Evolutionary conservation across 331 rosid genomes (phyloP), one percentile per base, ranked within the genome.

Genomic region (Prunus yedoensis): DNA sequence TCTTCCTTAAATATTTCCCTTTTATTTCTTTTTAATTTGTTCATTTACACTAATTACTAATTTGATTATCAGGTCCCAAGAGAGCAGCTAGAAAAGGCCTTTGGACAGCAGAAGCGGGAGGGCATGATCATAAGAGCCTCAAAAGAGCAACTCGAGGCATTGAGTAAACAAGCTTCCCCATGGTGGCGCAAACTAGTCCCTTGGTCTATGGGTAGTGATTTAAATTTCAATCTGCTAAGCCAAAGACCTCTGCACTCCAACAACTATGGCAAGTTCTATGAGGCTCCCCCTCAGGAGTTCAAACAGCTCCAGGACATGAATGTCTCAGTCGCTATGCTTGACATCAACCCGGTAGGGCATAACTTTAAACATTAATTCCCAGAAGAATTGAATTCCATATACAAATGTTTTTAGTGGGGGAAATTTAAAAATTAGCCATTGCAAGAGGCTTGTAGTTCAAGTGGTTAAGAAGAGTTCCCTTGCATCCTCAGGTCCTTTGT

Each of bases 201-300:
- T 3, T 62, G 75, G 14, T 50, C 84, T 1, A 27, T 54, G 1
- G 77, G 78, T 4, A 20, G 27, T 20, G 62, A 57, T 18, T 94
- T 92, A 9, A 27, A 25, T 6, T 70, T 91, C 81, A 78, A 82
- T 63, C 81, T 87, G 59, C 82, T 67, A 74, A 59, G 51, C 70
- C 20, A 28, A 15, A 8, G 20, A 1, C 90, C 91, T 5, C 0
- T 50, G 10, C 84, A 76, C 79, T 74, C 85, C 70, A 90, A 87
- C 75, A 66, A 82, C 38, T 78, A 67, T 50, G 97, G 96, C 41
- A 41, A 56, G 74, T 76, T 86, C 53, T 82, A 10, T 14, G 96
- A 87, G 86, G 85, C 81, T 56, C 38, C 62, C 38, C 91, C 93
- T 0, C 60, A 84, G 21, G 72, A 75, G 3, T 74, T 45, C 27